Base-by-base conservation (phyloP, 495 filamentous ascomycete species). In the Penicillium herquei region DNA sequence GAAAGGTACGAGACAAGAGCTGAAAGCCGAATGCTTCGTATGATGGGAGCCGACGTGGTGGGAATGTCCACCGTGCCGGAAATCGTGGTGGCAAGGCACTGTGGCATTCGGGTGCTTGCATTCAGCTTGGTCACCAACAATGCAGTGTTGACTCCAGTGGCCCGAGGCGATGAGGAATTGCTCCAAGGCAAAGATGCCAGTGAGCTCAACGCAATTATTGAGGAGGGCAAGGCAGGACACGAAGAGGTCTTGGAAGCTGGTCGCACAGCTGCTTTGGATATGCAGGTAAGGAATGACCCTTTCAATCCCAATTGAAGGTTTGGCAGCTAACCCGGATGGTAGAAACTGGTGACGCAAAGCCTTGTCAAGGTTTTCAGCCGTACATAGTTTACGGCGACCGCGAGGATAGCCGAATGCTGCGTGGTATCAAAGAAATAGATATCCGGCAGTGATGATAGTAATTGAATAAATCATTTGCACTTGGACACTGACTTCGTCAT, bases 21-120 rank as follows among this genome's bases (percentile, higher is more conserved):
- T 11, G 88, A 92, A 65, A 90, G 88, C 58, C 81, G 88, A 16
- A 84, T 91, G 81, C 78, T 92, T 54, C 78, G 76, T 30, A 71
- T 66, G 34, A 66, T 89, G 12, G 87, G 87, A 7, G 87, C 86
- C 26, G 87, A 91, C 67, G 68, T 90, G 14, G 88, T 91, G 3
- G 88, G 87, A 8, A 91, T 91, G 88, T 88, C 85, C 14, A 90
- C 87, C 6, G 85, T 91, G 13, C 88, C 88, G 10, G 88, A 92
- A 64, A 85, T 90, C 39, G 79, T 90, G 47, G 83, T 87, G 14
- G 88, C 88, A 12, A 78, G 88, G 57, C 88, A 92, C 63, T 84
- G 78, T 52, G 84, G 82, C 10, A 77, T 92, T 51, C 75, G 81
- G 32, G 84, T 91, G n/a, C 65, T 90, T 40, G 88, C 87, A 33